Evolutionary conservation across 2,329 filamentous ascomycete species (phyloP), one percentile per base, ranked within the genome.

Genomic region (Aspergillus sp.): DNA sequence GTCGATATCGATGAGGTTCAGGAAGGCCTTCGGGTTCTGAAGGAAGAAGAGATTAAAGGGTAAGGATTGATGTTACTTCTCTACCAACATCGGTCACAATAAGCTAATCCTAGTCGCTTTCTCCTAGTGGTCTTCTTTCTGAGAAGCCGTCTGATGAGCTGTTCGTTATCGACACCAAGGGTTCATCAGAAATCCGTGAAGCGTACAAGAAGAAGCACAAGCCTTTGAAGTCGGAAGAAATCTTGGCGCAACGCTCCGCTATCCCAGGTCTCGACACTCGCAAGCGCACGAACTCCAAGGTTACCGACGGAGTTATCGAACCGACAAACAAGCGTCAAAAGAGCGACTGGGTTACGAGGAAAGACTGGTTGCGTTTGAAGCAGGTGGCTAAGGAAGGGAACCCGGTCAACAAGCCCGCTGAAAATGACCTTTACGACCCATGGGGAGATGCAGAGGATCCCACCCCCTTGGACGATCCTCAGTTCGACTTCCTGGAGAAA

Each of bases 21-120:
- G 70, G 81, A 89, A 57, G 95, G 95, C 62, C 85, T 99, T 36
- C 89, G 92, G 64, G 84, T 90, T 71, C 81, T 96, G 66, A 92
- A 95, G 70, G 90, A 96, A 61, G 90, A 98, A 80, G 89, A 97
- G 63, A 95, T 96, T 67, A 85, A 89, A 82, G 95, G 95, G 92
- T 94, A 82, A 41, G 32, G 25, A 23, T 50, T 32, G 3, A 27
- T 47, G 32, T 23, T 21, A 15, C 17, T 17, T 7, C n/a, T 44
- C 11, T 4, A 3, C 5, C 3, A 21, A 52, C n/a, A 19, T 47
- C 11, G 27, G 21, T 7, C 48, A 10, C n/a, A 25, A 19, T 17
- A 3, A 10, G 10, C 60, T 54, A 57, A 58, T 44, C 60, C 42
- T 58, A 48, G 65, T 38, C 68, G 52, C 64, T 56, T 44, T 48